Evolutionary conservation across 306 rosid species (phyloP).

Genomic region (Quercus dentata): DNA sequence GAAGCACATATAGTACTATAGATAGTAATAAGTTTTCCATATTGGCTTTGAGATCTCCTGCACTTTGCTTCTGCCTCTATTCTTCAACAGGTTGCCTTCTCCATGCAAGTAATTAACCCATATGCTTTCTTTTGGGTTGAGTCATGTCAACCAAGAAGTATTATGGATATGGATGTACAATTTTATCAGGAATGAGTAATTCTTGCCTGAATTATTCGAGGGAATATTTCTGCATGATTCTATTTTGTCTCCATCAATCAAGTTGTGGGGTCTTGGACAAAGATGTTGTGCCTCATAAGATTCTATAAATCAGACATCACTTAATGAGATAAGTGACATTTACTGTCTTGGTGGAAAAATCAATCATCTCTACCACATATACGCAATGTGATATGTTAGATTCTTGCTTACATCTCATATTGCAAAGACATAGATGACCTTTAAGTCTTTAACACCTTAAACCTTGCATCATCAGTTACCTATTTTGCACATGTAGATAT

Average conservation of each 20-base stretch:
- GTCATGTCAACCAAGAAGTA: conserved; percentile 13
- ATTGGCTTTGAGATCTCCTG: not conserved
- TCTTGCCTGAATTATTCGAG: conserved; percentile 26
- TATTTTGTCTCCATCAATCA: conserved; percentile 29
- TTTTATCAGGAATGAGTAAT: conserved; percentile 6
- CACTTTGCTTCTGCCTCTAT: not conserved
- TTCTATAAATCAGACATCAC: conserved; percentile 28
- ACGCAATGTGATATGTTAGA: not conserved
- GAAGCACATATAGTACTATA: not conserved
- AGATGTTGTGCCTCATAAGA: conserved; percentile 25
- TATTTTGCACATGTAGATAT: not conserved
- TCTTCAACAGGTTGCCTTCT: conserved; percentile 10
- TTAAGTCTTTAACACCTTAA: too few species aligned
- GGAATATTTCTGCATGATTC: conserved; percentile 43
- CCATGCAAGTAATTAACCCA: not conserved
- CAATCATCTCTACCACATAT: not conserved
- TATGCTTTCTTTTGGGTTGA: conserved; percentile 7
- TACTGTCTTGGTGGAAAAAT: conserved; percentile 6
- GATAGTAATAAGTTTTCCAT: not conserved
- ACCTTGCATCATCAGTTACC: conserved; percentile 4
- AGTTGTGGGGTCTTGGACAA: conserved; percentile 36
- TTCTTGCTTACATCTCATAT: not conserved
- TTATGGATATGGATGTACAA: conserved; percentile 1
- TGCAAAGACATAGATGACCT: not conserved
- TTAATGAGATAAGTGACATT: conserved; percentile 18